A percentile compares a stretch with the other conserved stretches of the same genome.
Conservation (phyloP, 139 green algal species). For the Auxenochlorella protothecoides region DNA sequence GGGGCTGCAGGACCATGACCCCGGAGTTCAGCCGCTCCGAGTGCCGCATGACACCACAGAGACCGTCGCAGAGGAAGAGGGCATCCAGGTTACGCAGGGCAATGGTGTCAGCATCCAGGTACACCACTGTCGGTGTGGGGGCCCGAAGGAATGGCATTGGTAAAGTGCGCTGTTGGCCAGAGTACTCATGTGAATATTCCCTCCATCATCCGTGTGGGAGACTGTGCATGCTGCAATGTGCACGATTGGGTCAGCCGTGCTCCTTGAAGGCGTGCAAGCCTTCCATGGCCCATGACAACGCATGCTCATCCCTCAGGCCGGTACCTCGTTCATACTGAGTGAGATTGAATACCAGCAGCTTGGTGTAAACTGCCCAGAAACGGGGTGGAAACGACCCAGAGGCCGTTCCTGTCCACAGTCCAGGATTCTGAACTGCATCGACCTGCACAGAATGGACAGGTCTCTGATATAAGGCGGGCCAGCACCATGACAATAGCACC, state of each 20-base stretch:
- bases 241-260: neutral
- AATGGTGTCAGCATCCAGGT: constrained; percentile 64
- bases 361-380: constrained; percentile 71
- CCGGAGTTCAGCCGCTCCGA: constrained; percentile 65
- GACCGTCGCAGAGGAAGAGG: constrained; percentile 56
- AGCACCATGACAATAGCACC: neutral
- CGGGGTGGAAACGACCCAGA: constrained; percentile 21
- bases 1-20: constrained; percentile 54
- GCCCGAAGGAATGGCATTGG: neutral
- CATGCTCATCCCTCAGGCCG: too few relatives aligned
- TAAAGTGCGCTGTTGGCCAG: neutral
- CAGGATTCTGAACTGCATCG: constrained; percentile 39
- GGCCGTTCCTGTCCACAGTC: constrained; percentile 16
- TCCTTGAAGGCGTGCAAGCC: neutral
- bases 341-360: constrained; percentile 63
- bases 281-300: too few relatives aligned
- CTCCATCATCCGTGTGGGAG: too few relatives aligned
- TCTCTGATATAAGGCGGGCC: neutral
- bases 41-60: constrained; percentile 60
- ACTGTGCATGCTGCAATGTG: neutral
- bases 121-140: constrained; percentile 38
- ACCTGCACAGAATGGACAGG: neutral
- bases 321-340: constrained; percentile 47
- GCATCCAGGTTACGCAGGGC: constrained; percentile 47
- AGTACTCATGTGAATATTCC: neutral